Evolutionary conservation across 2,329 filamentous ascomycete species (phyloP).

Genomic region (Orbilia blumenaviensis): DNA sequence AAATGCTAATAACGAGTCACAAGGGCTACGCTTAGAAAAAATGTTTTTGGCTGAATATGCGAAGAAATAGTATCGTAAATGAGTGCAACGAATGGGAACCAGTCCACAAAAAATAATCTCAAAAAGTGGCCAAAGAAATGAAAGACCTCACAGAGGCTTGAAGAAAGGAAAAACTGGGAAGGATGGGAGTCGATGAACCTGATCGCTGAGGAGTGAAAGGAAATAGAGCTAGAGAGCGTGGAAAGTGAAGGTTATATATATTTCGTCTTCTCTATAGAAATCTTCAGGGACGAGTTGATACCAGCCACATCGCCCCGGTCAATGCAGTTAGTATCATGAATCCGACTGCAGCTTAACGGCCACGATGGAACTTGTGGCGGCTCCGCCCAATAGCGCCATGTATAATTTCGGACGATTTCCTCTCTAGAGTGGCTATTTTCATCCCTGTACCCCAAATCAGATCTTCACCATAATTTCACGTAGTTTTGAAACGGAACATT

Average conservation of each 20-base stretch:
- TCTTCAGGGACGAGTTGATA: not conserved
- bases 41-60: not conserved
- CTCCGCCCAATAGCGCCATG: not conserved
- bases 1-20: constrained; percentile 8
- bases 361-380: not conserved
- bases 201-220: constrained; percentile 36
- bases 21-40: not conserved
- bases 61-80: constrained; percentile 5
- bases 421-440: not conserved
- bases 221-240: constrained; percentile 2
- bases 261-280: not conserved
- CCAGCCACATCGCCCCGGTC: not conserved
- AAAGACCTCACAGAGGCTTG: constrained; percentile 40
- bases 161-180: constrained; percentile 7
- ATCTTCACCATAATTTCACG: not conserved
- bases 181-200: constrained; percentile 37
- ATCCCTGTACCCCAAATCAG: not conserved
- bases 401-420: not conserved
- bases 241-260: constrained; percentile 25
- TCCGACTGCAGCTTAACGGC: not conserved
- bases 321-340: not conserved
- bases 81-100: constrained; percentile 24
- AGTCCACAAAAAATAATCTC: constrained; percentile 19
- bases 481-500: constrained; percentile 17
- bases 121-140: not conserved